Percentiles rank a stretch among this genome's conserved stretches.
phyloP scores from a whole-genome alignment of 306 rosid species.

The Glycyrrhiza uralensis region DNA sequence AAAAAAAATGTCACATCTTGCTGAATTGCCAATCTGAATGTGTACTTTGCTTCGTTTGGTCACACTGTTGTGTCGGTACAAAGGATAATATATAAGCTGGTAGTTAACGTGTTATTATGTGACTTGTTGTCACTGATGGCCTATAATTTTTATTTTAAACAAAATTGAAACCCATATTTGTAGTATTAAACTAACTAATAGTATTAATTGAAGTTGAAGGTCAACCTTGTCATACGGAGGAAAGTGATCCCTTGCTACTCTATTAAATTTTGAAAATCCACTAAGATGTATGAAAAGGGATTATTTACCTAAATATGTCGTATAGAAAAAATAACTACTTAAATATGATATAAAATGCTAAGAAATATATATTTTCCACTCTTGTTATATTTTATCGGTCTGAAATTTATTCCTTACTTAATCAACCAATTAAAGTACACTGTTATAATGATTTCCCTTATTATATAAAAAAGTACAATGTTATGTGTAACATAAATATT shows the following conservation, averaged over 20 bases:
- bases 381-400: background rate
- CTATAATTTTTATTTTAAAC: background rate
- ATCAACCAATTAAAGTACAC: background rate
- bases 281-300: background rate
- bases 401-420: background rate
- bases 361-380: background rate
- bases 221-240: background rate
- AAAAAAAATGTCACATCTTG: background rate
- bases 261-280: background rate
- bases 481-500: background rate
- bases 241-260: background rate
- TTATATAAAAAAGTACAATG: background rate
- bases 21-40: slow-evolving; percentile 10
- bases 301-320: no score
- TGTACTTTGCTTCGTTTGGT: slow-evolving; percentile 9
- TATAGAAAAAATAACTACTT: no score
- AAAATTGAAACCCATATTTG: background rate
- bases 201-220: background rate
- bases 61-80: background rate
- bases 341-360: background rate
- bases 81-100: slow-evolving; percentile 9
- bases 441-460: no score
- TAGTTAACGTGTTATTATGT: slow-evolving; percentile 15
- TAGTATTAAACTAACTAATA: background rate
- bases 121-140: background rate